Evolutionary conservation across 2,329 filamentous ascomycete genomes (phyloP).

Genomic region (Pestalotiopsis sp.): DNA sequence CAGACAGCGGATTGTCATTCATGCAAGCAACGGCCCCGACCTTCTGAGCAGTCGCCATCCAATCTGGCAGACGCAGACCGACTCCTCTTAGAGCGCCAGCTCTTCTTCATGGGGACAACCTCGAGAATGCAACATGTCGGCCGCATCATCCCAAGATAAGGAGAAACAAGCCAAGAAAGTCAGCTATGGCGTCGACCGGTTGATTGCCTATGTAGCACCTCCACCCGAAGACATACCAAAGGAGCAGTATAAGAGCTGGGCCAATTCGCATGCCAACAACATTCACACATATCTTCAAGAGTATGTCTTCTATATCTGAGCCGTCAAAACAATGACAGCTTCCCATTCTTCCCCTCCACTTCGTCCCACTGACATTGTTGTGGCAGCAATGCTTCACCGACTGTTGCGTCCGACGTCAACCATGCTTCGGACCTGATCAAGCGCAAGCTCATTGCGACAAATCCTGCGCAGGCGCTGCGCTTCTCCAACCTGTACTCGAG

Average conservation of each 20-base stretch:
- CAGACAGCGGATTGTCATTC: background rate
- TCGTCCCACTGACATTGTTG: background rate
- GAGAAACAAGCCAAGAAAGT: constrained; percentile 56
- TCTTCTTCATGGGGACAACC: background rate
- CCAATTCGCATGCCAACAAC: constrained; percentile 17
- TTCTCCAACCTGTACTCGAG: constrained; percentile 92
- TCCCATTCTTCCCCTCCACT: background rate
- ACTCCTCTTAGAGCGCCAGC: background rate
- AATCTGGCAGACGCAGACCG: background rate
- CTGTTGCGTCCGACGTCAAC: constrained; percentile 72
- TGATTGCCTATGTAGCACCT: constrained; percentile 75
- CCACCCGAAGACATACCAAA: constrained; percentile 65
- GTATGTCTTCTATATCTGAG: constrained; percentile 3
- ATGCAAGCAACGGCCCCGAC: background rate
- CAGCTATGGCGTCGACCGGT: constrained; percentile 74
- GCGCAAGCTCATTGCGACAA: constrained; percentile 77
- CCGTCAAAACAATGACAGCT: too few species aligned
- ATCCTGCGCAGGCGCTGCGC: constrained; percentile 74
- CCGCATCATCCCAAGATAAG: constrained; percentile 54
- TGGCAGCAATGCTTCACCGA: constrained; percentile 48
- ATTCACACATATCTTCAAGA: constrained; percentile 10
- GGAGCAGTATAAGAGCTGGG: constrained; percentile 53
- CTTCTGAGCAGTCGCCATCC: background rate
- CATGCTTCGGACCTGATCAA: constrained; percentile 93
- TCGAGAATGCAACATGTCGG: constrained; percentile 41